These are phyloP conservation scores for Wickerhamiella dianesei DNA, from an alignment of 805 yeast species.

Conservation along the genomic window DNA sequence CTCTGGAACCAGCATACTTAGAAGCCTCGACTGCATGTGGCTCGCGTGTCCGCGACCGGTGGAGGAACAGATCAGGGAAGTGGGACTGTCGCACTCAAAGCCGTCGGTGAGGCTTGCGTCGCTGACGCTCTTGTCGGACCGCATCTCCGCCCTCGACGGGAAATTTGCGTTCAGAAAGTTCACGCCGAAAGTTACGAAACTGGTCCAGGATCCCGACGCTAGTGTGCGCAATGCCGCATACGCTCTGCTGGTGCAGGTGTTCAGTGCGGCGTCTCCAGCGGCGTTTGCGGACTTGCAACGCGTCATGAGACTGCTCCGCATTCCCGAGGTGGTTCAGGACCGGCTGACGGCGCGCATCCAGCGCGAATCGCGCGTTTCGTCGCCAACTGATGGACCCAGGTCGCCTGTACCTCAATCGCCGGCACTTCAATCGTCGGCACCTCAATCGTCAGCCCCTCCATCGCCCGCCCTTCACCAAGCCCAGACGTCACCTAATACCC, in stretches of 20 bases:
- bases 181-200: slow-evolving; percentile 23
- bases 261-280: slow-evolving; percentile 26
- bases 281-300: slow-evolving; percentile 35
- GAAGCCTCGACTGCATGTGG: slow-evolving; percentile 23
- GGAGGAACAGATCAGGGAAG: slow-evolving; percentile 23
- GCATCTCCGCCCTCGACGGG: slow-evolving; percentile 20
- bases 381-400: neutral
- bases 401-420: too few species aligned
- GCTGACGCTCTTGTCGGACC: slow-evolving; percentile 16
- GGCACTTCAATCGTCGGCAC: neutral
- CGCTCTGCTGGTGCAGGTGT: slow-evolving; percentile 28
- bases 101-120: slow-evolving; percentile 19
- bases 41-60: slow-evolving; percentile 25
- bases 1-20: neutral
- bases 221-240: slow-evolving; percentile 19
- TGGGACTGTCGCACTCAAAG: slow-evolving; percentile 21
- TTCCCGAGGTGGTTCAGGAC: slow-evolving; percentile 2
- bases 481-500: too few species aligned
- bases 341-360: slow-evolving; percentile 5
- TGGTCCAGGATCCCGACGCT: slow-evolving; percentile 20
- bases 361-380: neutral
- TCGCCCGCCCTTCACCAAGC: too few species aligned
- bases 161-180: slow-evolving; percentile 23
- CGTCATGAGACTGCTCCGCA: slow-evolving; percentile 27
- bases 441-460: neutral